Evolutionary conservation across 768 basidiomycete species (phyloP), one percentile per base, ranked within the genome.

Genomic region (Lactarius psammicola): DNA sequence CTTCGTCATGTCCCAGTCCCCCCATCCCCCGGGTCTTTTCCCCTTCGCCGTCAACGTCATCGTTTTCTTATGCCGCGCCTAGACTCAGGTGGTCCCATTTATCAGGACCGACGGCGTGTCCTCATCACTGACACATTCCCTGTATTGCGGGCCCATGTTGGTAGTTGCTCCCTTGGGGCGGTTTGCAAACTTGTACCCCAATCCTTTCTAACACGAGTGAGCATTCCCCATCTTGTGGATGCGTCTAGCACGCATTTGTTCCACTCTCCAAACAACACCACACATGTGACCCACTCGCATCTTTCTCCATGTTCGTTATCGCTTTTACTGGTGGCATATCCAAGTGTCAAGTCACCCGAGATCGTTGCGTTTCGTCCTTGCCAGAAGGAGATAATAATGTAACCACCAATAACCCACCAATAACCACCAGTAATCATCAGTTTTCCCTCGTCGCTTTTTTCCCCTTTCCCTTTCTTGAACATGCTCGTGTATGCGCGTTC

Each of bases 31-130:
- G 71, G 68, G 53, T 11, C 34, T 70, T 78, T 0, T 82, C 84
- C 0, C 82, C 83, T 5, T 83, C 82, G 0, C 85, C 84, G 0
- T 83, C 82, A 4, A 80, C 83, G 17, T 81, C 85, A 1, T 84
- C 85, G 0, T 83, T 1, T 84, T n/a, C 44, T 15, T 38, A 38
- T 38, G 15, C 36, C 15, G 36, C 36, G 46, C 46, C 46, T 49
- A 49, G 46, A 55, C 20, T 54, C 30, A 26, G 23, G 49, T n/a
- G 5, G 20, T 51, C 83, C 17, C 83, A n/a, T 83, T 38, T 26
- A 36, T 58, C 28, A 49, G 13, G 8, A 26, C 53, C 28, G n/a
- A n/a, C 9, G 13, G 15, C 10, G n/a, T 56, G 15, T n/a, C 28
- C 53, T 44, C 57, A 6, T 40, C 58, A 33, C 51, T 38, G 15